Evolutionary conservation across 345 rosid species (phyloP).

Genomic region (Salix viminalis): DNA sequence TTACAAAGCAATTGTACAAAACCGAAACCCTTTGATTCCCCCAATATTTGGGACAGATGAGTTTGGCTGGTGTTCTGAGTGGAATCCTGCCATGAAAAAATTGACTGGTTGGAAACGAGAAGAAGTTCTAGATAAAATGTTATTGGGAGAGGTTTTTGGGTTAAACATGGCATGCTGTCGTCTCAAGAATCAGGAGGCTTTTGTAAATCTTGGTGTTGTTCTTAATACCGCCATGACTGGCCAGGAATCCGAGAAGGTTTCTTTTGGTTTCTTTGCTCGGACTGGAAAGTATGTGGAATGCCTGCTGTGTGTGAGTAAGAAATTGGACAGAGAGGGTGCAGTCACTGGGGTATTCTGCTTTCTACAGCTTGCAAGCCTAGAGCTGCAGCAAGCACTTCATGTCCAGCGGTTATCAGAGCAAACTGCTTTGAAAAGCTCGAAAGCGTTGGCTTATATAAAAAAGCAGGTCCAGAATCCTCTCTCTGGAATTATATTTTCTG

Average conservation of each 20-base stretch:
- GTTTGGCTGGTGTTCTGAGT: constrained; percentile 96
- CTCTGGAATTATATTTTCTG: constrained; percentile 65
- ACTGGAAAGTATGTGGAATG: constrained; percentile 73
- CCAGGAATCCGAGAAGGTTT: constrained; percentile 68
- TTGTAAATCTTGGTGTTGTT: constrained; percentile 65
- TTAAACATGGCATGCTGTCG: constrained; percentile 62
- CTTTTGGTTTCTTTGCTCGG: constrained; percentile 72
- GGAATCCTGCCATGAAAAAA: constrained; percentile 89
- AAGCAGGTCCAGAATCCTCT: constrained; percentile 80
- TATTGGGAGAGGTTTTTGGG: constrained; percentile 87
- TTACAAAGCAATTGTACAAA: constrained; percentile 86
- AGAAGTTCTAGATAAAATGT: constrained; percentile 80
- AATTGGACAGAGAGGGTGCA: constrained; percentile 65
- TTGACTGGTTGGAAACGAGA: constrained; percentile 80
- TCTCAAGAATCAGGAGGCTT: constrained; percentile 80
- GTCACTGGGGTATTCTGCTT: constrained; percentile 86
- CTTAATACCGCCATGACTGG: constrained; percentile 71
- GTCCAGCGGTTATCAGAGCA: constrained; percentile 78
- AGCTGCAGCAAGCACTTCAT: constrained; percentile 88
- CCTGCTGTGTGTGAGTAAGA: constrained; percentile 77
- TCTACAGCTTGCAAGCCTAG: constrained; percentile 89
- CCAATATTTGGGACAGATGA: constrained; percentile 88
- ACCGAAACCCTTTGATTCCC: constrained; percentile 88
- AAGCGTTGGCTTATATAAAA: constrained; percentile 70
- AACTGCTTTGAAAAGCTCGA: constrained; percentile 69